Conservation (phyloP, 2,329 filamentous ascomycete genomes). For the Zymoseptoria brevis region DNA sequence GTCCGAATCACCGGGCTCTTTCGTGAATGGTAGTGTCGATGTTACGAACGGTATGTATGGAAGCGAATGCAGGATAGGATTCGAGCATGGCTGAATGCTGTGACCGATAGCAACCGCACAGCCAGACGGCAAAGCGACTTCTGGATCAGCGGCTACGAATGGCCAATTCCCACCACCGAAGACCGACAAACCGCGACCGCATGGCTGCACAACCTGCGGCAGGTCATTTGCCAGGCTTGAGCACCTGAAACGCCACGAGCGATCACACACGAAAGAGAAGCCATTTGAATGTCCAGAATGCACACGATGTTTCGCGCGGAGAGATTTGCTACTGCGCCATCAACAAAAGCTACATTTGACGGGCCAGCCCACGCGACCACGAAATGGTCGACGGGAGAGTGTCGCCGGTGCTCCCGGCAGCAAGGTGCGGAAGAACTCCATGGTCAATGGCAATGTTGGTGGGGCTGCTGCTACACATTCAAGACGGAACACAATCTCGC, state of each 20-base stretch:
- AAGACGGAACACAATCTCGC: slow-evolving; percentile 90
- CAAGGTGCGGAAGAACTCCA: slow-evolving; percentile 85
- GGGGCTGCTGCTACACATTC: slow-evolving; percentile 51
- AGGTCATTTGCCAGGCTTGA: slow-evolving; percentile 91
- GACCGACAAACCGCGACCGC: slow-evolving; percentile 93
- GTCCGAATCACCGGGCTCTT: slow-evolving; percentile 17
- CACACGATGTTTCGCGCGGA: slow-evolving; percentile 84
- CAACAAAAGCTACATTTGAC: slow-evolving; percentile 98
- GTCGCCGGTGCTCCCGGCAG: slow-evolving; percentile 63
- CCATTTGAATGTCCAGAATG: slow-evolving; percentile 97
- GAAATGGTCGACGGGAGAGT: slow-evolving; percentile 79
- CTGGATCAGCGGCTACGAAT: slow-evolving; percentile 5
- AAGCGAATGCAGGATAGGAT: not conserved
- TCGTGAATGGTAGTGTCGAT: slow-evolving; percentile 9
- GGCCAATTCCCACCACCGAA: slow-evolving; percentile 69
- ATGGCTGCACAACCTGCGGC: slow-evolving; percentile 84
- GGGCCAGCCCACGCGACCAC: slow-evolving; percentile 75
- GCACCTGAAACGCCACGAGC: slow-evolving; percentile 93
- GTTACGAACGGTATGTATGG: slow-evolving; percentile 13
- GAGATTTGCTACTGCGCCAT: slow-evolving; percentile 84
- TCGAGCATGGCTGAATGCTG: not conserved
- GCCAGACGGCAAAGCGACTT: slow-evolving; percentile 10
- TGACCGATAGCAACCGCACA: slow-evolving; percentile 1
- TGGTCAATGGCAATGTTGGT: slow-evolving; percentile 53
- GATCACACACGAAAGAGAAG: slow-evolving; percentile 98